Base-by-base conservation (phyloP, 2,329 filamentous ascomycete genomes). In the Colletotrichum orbiculare region DNA sequence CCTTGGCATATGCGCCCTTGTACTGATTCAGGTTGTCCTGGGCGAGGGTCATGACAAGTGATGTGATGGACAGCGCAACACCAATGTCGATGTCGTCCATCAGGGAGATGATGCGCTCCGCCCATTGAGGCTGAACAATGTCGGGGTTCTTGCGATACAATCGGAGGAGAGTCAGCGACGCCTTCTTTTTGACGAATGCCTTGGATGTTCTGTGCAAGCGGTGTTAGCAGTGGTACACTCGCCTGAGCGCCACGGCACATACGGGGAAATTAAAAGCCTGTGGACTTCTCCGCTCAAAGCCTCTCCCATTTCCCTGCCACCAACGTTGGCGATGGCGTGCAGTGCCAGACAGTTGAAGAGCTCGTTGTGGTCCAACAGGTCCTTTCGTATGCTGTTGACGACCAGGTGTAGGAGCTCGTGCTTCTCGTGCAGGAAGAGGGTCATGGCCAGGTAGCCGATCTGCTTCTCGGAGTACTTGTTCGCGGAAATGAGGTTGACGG, bases 401-500 rank as follows among this genome's bases (percentile, higher is more conserved):
- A 99, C 96, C 70, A 99, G 81, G 78, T 98, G 96, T 68, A 99
- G 82, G 68, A 99, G 85, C 79, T 99, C 96, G 81, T 99, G 96
- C 77, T 97, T 89, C 80, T 99, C 96, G 79, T 99, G 96, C 45
- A 99, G 84, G 80, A 99, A 98, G 60, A 99, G 85, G 2, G 96
- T 99, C 78, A 99, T 96, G 57, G 96, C 96, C 72, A 99, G 86
- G 77, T 99, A 99, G 60, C 96, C 96, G 75, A 99, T 99, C 83
- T 99, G 96, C 82, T 99, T 99, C 78, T 99, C 96, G 25, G 95
- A 98, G 81, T 98, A 99, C 77, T 98, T 99, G 74, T 86, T 94
- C 60, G 95, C 94, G 35, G 95, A 97, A 71, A 99, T 96, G 73
- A 99, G 87, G 75, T 98, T 98, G 75, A 99, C 95, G 39, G 96